Evolutionary conservation across 768 basidiomycete genomes (phyloP), one percentile per base, ranked within the genome.

Genomic region (Suillus alpinus): DNA sequence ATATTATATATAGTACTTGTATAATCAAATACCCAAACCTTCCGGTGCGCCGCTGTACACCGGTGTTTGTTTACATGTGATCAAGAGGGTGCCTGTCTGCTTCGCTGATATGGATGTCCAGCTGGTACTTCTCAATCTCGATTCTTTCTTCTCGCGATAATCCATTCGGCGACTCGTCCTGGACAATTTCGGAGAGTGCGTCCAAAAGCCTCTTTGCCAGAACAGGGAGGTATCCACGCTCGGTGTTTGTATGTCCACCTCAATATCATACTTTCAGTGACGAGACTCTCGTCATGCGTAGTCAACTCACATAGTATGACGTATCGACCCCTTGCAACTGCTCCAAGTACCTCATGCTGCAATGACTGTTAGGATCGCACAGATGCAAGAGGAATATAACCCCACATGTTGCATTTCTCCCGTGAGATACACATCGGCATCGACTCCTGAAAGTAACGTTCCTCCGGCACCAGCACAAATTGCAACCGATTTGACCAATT

Each of bases 241-340:
- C 96, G 47, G 95, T 95, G 75, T 95, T 95, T 16, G 93, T 91
- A 75, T 98, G 96, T 18, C 92, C 92, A 71, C 90, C 91, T 92
- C 65, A 41, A 31, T 60, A 63, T 59, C 61, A 69, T 62, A 59
- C 60, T 53, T 55, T 59, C 39, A 62, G 16, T 20, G 34, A 46
- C 46, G 57, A 56, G 43, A 57, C 66, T 56, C 63, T 61, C 59
- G 18, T 20, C 49, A 57, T 55, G 34, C 41, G 41, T 60, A 57
- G 29, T 40, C 58, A 4, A 72, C 89, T 79, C 76, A 89, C 94
- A 94, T 59, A 97, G 81, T 63, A 97, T 83, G 69, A 97, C 89
- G 70, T 91, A 84, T 67, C 79, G 86, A 37, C 93, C 92, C 46
- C 77, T 73, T 10, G 91, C 91, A 13, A 92, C 81, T 2, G 91